Evolutionary conservation across 345 rosid species (phyloP), one percentile per base, ranked within the genome.

Genomic region (Lepidium aucheri): DNA sequence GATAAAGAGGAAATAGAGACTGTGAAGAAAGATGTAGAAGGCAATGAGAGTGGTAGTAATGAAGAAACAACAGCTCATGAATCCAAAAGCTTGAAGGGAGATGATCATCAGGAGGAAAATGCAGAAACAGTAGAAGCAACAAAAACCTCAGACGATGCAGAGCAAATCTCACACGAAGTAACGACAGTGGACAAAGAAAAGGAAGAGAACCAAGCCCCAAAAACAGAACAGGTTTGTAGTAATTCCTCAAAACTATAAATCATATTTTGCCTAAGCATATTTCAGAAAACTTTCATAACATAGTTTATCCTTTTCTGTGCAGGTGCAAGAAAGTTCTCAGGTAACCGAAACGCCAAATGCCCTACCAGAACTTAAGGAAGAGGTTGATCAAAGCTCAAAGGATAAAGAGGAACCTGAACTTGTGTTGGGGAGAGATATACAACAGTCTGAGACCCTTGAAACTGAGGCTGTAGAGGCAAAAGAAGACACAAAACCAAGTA

Each of bases 401-500:
- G 65, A 17, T 30, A 47, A 1, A n/a, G 50, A 64, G 12, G 5
- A 50, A 36, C 66, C 14, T 45, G 53, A 63, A 47, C 24, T 8
- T 60, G 53, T 44, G 41, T 16, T 44, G 39, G 53, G 12, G 53
- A 60, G 38, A 36, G 63, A 43, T 18, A 63, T 18, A 10, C 36
- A 47, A 53, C 69, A 54, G 7, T 35, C 9, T 55, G 70, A 63
- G 40, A 64, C 39, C 59, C 22, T 13, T 56, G 51, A 66, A 43
- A 11, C 18, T 32, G 76, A 72, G 66, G 7, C 15, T 57, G 32
- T 33, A 47, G 56, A 56, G 39, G 17, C 18, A n/a, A 42, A 11
- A 50, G 26, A 51, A 52, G 53, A 61, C 60, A 11, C 24, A 44
- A 34, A 61, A 43, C 45, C 14, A 32, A 43, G 33, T 42, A 18